These are phyloP conservation scores for Oropetium thomaeum DNA, from an alignment of 176 grass and related monocot species.

Conservation along the genomic window DNA sequence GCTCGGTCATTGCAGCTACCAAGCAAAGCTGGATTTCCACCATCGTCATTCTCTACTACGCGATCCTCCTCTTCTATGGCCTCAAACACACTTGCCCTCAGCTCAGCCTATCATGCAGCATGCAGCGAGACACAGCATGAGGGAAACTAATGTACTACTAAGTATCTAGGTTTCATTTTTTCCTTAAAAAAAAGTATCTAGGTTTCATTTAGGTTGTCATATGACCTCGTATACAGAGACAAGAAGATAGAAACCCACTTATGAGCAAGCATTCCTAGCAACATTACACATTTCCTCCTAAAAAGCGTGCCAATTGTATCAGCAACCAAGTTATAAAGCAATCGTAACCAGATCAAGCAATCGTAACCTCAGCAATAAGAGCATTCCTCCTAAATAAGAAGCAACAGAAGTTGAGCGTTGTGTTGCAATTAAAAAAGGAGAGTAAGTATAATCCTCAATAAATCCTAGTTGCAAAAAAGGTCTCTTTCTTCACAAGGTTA, in stretches of 20 bases:
- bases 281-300: too few species aligned
- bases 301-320: too few species aligned
- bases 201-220: background rate
- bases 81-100: slow-evolving; percentile 84
- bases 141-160: background rate
- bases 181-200: too few species aligned
- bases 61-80: slow-evolving; percentile 84
- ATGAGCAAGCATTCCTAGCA: background rate
- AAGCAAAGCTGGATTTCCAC: slow-evolving; percentile 60
- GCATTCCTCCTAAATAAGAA: background rate
- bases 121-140: slow-evolving; percentile 12
- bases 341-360: background rate
- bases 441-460: background rate
- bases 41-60: slow-evolving; percentile 55
- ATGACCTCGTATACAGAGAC: background rate
- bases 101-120: slow-evolving; percentile 60
- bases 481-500: background rate
- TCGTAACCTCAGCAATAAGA: background rate
- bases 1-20: slow-evolving; percentile 77
- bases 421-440: too few species aligned
- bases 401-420: too few species aligned
- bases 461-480: background rate
- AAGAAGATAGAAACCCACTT: background rate
- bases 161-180: too few species aligned
- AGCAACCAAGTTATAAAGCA: too few species aligned